These are phyloP conservation scores for Pseudocercospora macadamiae DNA, from an alignment of 2,329 filamentous ascomycete species.

Conservation along the genomic window DNA sequence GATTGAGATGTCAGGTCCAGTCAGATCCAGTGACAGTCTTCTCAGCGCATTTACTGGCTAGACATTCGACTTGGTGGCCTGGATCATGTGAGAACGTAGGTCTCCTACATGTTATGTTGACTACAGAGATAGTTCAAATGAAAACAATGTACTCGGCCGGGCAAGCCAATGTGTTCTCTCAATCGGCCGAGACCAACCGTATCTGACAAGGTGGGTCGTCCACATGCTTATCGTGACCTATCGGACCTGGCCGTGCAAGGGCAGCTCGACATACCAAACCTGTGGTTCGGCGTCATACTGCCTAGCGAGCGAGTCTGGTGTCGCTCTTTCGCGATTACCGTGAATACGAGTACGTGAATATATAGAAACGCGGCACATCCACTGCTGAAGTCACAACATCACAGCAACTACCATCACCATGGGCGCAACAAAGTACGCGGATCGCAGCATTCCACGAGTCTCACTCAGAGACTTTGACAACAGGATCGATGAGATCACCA, in stretches of 20 bases:
- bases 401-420: slow-evolving; percentile 9
- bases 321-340: slow-evolving; percentile 11
- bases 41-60: too few species aligned
- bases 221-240: slow-evolving; percentile 8
- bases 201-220: background rate
- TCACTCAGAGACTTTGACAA: slow-evolving; percentile 58
- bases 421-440: slow-evolving; percentile 42
- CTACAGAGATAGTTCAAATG: too few species aligned
- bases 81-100: too few species aligned
- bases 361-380: background rate
- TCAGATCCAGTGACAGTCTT: too few species aligned
- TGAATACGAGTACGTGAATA: background rate
- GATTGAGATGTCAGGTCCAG: too few species aligned
- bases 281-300: background rate
- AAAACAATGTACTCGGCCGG: too few species aligned
- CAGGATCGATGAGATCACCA: slow-evolving; percentile 58
- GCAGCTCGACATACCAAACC: background rate
- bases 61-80: too few species aligned
- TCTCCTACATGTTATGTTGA: too few species aligned
- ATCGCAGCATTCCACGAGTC: slow-evolving; percentile 54
- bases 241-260: slow-evolving; percentile 6
- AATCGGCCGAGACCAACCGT: slow-evolving; percentile 7
- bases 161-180: too few species aligned
- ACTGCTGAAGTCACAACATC: background rate
- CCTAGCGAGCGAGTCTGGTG: background rate